Conservation (phyloP, 306 rosid genomes). For the Alnus glutinosa region DNA sequence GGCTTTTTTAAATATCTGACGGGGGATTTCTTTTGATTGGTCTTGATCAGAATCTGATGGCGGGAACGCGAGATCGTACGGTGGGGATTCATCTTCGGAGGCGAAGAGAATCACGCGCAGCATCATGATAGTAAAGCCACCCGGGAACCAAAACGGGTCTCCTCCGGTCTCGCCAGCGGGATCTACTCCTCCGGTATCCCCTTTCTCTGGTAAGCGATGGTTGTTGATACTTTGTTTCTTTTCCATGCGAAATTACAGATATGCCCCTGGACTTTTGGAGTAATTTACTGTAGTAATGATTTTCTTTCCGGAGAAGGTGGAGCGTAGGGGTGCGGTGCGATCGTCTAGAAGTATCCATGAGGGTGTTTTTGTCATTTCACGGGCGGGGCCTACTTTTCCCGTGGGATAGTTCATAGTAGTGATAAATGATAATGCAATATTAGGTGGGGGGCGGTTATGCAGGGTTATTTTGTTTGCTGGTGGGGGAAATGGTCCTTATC, state of each 20-base stretch:
- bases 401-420: too few species aligned
- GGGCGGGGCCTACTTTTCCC: background rate
- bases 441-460: background rate
- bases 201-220: constrained; percentile 65
- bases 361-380: constrained; percentile 35
- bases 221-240: background rate
- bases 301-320: background rate
- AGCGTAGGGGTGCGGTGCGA: background rate
- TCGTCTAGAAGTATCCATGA: constrained; percentile 17
- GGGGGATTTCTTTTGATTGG: constrained; percentile 1
- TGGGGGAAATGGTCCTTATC: constrained; percentile 20
- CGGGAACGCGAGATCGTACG: constrained; percentile 52
- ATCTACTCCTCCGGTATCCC: constrained; percentile 77
- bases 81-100: constrained; percentile 48
- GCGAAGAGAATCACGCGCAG: constrained; percentile 63
- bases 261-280: background rate
- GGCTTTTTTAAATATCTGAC: background rate
- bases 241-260: background rate
- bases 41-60: constrained; percentile 48
- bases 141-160: constrained; percentile 66
- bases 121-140: constrained; percentile 82
- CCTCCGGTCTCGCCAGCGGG: constrained; percentile 81
- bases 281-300: too few species aligned
- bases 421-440: background rate
- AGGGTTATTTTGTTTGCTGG: background rate